Evolutionary conservation across 1,284 basidiomycete species (phyloP).

Genomic region (Volvariella volvacea): DNA sequence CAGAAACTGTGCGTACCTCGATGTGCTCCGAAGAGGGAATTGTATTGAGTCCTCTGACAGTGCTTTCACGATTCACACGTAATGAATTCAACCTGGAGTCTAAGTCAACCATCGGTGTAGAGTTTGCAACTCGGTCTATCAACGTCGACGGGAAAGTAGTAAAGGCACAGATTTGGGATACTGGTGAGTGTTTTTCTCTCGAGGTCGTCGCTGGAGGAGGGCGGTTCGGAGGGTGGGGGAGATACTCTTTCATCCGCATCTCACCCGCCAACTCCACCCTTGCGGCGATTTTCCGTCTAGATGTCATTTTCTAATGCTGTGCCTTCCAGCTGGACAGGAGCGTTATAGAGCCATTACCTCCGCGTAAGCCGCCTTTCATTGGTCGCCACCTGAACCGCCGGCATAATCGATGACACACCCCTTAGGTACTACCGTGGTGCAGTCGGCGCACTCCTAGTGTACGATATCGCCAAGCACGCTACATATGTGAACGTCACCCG

Average conservation of each 20-base stretch:
- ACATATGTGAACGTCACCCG: slow-evolving; percentile 95
- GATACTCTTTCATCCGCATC: background rate
- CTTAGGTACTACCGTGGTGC: slow-evolving; percentile 98
- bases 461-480: slow-evolving; percentile 92
- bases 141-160: slow-evolving; percentile 95
- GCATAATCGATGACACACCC: background rate
- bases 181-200: slow-evolving; percentile 48
- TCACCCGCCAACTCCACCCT: slow-evolving; percentile 2
- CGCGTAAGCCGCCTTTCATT: slow-evolving; percentile 52
- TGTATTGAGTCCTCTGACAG: slow-evolving; percentile 30
- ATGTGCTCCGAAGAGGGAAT: no score
- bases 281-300: slow-evolving; percentile 3
- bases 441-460: slow-evolving; percentile 88
- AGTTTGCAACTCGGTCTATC: slow-evolving; percentile 96
- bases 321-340: slow-evolving; percentile 85
- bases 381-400: slow-evolving; percentile 1
- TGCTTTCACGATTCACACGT: slow-evolving; percentile 94
- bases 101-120: slow-evolving; percentile 98
- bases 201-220: background rate
- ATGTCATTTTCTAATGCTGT: slow-evolving; percentile 4
- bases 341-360: slow-evolving; percentile 99
- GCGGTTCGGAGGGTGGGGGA: background rate
- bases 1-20: no score
- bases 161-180: slow-evolving; percentile 99
- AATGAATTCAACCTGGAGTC: slow-evolving; percentile 99